Base-by-base conservation (phyloP, 2,329 filamentous ascomycete genomes). In the Orbilia oligospora region DNA sequence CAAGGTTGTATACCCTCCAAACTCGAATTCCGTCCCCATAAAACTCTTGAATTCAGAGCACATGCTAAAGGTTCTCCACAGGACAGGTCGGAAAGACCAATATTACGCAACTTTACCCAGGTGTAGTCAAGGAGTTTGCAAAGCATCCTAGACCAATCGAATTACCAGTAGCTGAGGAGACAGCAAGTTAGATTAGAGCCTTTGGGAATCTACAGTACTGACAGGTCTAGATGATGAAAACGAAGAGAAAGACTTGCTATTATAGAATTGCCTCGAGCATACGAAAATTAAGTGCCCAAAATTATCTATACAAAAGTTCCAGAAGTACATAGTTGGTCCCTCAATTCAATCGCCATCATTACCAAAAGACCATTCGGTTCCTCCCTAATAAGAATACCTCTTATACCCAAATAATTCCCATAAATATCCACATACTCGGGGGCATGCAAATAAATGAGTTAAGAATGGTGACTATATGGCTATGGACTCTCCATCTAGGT, bases 401-500 rank as follows among this genome's bases (percentile, higher is more conserved):
- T 41, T 16, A 16, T 6, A 36, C 33, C 51, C 2, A 14, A 10
- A 9, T 27, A 55, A 18, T 55, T 5, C 49, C 49, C 2, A 55
- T n/a, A n/a, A n/a, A n/a, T n/a, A 55, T 9, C 49, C 14, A n/a
- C 49, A 33, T 12, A 24, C 49, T 12, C 49, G 27, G 18, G 2
- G 2, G 12, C 8, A 38, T 9, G 36, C 36, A 3, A 8, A 33
- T n/a, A 6, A 6, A 30, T 4, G 14, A 5, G 9, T 14, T 33
- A 33, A 8, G 27, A 24, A 55, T 14, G 49, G 49, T 12, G 27
- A 30, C 10, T 55, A 55, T 33, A 24, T 12, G 27, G n/a, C 10
- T 55, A 55, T 33, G 22, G 18, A 33, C 12, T 55, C 14, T 55
- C 30, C 14, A 55, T 12, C 24, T 55, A 24, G 49, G 49, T 55